A percentile compares a stretch with the other conserved stretches of the same genome.
Conservation (phyloP, 345 rosid genomes). For the Lenwebbia sp. region DNA sequence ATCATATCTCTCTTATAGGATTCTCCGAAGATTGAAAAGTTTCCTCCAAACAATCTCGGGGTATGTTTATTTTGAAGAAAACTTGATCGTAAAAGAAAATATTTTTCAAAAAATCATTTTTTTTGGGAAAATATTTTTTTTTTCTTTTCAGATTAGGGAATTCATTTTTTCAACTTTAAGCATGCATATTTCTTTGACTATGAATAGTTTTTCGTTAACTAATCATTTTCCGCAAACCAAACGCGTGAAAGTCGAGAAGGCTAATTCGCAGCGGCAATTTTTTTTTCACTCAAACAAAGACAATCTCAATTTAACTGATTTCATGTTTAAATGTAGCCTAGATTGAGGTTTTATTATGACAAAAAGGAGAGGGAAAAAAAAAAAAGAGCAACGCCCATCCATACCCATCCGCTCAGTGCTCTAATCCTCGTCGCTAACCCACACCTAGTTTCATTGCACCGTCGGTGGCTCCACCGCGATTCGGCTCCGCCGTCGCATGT, state of each 20-base stretch:
- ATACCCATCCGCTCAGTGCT: not conserved
- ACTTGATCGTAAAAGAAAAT: not conserved
- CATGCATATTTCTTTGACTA: not conserved
- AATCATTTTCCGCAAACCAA: not conserved
- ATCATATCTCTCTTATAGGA: not conserved
- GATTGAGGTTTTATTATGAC: not conserved
- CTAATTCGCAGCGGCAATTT: not conserved
- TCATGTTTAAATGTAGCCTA: not conserved
- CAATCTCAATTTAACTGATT: not conserved
- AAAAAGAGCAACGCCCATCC: not conserved
- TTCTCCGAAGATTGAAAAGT: not conserved
- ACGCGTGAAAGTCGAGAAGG: too few relatives aligned
- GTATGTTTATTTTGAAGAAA: not conserved
- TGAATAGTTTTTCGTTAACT: too few relatives aligned
- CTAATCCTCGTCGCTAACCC: not conserved
- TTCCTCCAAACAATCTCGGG: not conserved
- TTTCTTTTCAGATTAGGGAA: accelerated
- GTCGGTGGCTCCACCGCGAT: not conserved
- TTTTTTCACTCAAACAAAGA: not conserved
- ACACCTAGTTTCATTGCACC: not conserved
- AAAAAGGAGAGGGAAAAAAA: not conserved
- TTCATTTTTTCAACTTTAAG: too few relatives aligned
- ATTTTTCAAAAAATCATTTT: too few relatives aligned
- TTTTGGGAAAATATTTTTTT: not conserved
- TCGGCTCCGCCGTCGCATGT: not conserved